phyloP scores from a whole-genome alignment of 345 rosid species.

The Gynandropsis gynandra region DNA sequence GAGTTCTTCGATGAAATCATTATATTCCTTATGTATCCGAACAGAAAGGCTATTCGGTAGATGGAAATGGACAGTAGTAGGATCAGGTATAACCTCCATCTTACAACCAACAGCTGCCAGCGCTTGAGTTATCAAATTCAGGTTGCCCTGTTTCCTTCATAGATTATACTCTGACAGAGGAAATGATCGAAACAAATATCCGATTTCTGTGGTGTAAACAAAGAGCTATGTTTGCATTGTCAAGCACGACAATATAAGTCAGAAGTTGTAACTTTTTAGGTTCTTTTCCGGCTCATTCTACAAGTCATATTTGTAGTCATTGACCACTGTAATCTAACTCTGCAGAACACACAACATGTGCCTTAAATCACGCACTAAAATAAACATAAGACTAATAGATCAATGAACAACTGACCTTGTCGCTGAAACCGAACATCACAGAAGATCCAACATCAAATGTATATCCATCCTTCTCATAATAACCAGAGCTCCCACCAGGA shows the following conservation, averaged over 20 bases:
- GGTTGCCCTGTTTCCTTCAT: constrained; percentile 63
- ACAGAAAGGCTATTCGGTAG: constrained; percentile 70
- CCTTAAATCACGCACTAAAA: too few species aligned
- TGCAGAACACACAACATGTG: background rate
- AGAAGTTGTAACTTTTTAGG: background rate
- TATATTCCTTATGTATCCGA: constrained; percentile 65
- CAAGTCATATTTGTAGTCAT: background rate
- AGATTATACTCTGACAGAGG: constrained; percentile 9
- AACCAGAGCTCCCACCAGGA: constrained; percentile 97
- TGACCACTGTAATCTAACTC: background rate
- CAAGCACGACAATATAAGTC: background rate
- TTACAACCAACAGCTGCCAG: constrained; percentile 81
- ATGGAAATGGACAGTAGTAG: constrained; percentile 92
- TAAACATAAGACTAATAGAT: too few species aligned
- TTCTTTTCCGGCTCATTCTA: background rate
- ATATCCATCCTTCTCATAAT: constrained; percentile 71
- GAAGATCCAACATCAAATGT: constrained; percentile 97
- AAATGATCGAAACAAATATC: too few species aligned
- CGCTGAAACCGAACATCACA: constrained; percentile 92
- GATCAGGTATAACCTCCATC: constrained; percentile 94
- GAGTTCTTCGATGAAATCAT: constrained; percentile 57
- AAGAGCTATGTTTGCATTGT: too few species aligned
- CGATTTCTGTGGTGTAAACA: too few species aligned
- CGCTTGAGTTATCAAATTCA: constrained; percentile 84
- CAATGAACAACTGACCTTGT: constrained; percentile 50